These are phyloP conservation scores for Aspergillus ruber DNA, from an alignment of 2,329 filamentous ascomycete species.

Conservation along the genomic window DNA sequence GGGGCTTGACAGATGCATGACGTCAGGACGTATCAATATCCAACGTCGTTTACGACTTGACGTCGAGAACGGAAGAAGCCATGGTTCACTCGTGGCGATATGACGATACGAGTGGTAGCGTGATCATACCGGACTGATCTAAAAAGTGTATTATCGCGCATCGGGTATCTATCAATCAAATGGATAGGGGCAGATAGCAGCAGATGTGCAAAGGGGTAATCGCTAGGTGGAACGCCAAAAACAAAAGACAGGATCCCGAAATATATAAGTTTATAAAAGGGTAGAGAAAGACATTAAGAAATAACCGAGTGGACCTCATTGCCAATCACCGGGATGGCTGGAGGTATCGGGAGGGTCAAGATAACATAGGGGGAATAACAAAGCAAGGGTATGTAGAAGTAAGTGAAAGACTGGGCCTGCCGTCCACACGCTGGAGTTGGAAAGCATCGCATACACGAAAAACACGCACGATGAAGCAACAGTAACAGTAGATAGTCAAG, in stretches of 20 bases:
- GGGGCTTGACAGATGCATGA: not conserved
- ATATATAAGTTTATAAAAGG: not conserved
- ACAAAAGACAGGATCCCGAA: not conserved
- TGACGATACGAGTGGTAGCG: not conserved
- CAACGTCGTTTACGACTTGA: not conserved
- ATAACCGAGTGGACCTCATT: not conserved
- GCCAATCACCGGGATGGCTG: slow-evolving; percentile 1
- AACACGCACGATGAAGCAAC: not conserved
- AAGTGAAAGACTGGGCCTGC: slow-evolving; percentile 3
- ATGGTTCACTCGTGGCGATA: not conserved
- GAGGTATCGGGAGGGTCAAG: not conserved
- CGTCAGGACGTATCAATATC: not conserved
- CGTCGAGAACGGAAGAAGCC: not conserved
- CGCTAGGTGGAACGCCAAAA: not conserved
- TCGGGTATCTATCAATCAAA: slow-evolving; percentile 24
- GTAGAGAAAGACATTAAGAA: not conserved
- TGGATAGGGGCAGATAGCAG: slow-evolving; percentile 4
- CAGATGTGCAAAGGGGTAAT: slow-evolving; percentile 1
- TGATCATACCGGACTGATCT: not conserved
- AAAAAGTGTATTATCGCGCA: slow-evolving; percentile 9
- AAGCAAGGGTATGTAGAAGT: not conserved
- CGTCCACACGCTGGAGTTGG: not conserved
- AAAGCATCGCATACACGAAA: not conserved
- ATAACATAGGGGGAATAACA: slow-evolving; percentile 1
- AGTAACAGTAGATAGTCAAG: not conserved